Percentiles rank a stretch among this genome's conserved stretches.
These are phyloP conservation scores for Sarocladium oryzae DNA, from an alignment of 2,329 filamentous ascomycete genomes.

Conservation along the genomic window DNA sequence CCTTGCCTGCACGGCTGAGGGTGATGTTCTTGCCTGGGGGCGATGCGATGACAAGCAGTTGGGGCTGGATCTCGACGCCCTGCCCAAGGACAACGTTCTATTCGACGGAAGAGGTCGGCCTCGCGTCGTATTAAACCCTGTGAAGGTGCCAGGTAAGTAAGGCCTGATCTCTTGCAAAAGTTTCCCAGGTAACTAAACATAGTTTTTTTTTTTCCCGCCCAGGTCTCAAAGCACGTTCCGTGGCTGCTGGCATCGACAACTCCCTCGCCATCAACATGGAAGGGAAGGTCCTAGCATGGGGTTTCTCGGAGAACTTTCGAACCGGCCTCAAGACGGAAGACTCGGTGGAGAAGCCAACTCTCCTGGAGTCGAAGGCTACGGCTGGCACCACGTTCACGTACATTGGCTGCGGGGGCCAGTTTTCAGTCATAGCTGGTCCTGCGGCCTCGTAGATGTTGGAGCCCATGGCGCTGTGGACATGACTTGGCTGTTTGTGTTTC, in stretches of 20 bases:
- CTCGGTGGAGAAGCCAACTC: background rate
- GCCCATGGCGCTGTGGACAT: no score
- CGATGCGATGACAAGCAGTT: constrained; percentile 35
- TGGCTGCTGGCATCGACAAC: constrained; percentile 36
- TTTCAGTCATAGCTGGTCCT: background rate
- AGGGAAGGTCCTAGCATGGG: constrained; percentile 41
- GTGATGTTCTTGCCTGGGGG: constrained; percentile 47
- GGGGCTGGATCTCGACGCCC: constrained; percentile 42
- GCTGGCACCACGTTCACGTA: background rate
- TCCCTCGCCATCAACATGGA: background rate
- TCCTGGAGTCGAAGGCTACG: background rate
- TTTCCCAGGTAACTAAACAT: no score
- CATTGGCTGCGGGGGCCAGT: background rate
- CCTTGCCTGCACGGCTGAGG: constrained; percentile 42
- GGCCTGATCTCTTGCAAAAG: no score
- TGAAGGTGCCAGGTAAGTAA: constrained; percentile 17
- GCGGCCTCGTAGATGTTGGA: no score
- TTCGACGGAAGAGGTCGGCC: constrained; percentile 49
- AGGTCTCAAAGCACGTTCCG: constrained; percentile 41
- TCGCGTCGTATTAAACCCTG: constrained; percentile 46
- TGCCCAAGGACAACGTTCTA: constrained; percentile 38
- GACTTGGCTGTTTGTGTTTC: no score
- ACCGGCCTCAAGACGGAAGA: constrained; percentile 45
- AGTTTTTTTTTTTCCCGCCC: no score
- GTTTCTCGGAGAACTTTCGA: constrained; percentile 66